A percentile compares a stretch with the other conserved stretches of the same genome.
Conservation (phyloP, 2,329 filamentous ascomycete genomes). For the Xylaria digitata region DNA sequence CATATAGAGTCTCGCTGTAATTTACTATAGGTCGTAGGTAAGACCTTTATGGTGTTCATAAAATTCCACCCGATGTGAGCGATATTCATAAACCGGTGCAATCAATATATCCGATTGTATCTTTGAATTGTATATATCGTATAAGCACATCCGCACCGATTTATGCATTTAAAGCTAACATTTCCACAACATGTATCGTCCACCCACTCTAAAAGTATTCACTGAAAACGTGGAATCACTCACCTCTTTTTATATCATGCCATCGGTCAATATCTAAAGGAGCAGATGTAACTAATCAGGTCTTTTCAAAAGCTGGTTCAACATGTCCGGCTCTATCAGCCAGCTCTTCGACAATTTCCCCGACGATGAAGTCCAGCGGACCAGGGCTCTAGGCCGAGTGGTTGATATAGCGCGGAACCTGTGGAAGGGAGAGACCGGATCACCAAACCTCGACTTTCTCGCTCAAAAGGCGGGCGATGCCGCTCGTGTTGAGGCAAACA, state of each 20-base stretch:
- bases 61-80: not conserved
- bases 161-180: constrained; percentile 8
- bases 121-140: not conserved
- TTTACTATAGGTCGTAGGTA: no score
- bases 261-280: not conserved
- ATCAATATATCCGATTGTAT: not conserved
- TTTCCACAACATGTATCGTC: not conserved
- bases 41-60: no score
- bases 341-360: constrained; percentile 41
- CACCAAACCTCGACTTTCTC: constrained; percentile 57
- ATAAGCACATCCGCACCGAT: not conserved
- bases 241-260: not conserved
- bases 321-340: constrained; percentile 43
- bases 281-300: constrained; percentile 28
- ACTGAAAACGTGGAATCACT: not conserved
- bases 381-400: constrained; percentile 52
- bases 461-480: constrained; percentile 66
- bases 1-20: no score
- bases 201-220: not conserved
- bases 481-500: constrained; percentile 68
- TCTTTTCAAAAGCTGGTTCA: constrained; percentile 31
- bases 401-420: constrained; percentile 55
- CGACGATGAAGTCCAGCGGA: constrained; percentile 36
- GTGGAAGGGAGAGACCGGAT: constrained; percentile 52
- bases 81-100: not conserved